These are phyloP conservation scores for Fraxinus floribunda DNA, from an alignment of 305 asterid species.

Conservation along the genomic window DNA sequence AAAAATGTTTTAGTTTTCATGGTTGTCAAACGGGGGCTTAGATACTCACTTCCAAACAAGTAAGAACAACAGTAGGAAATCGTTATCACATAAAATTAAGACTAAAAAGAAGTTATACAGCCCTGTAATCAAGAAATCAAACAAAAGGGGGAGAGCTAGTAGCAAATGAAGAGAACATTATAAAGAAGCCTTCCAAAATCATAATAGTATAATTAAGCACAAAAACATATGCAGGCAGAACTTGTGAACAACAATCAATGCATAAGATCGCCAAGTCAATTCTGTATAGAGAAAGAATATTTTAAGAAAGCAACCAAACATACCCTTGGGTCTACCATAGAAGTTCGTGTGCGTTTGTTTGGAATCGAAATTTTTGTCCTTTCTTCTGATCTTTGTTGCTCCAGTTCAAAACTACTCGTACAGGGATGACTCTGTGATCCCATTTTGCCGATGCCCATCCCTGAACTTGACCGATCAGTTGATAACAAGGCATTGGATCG, in stretches of 20 bases:
- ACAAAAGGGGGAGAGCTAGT: conserved; percentile 17
- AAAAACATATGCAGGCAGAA: neutral
- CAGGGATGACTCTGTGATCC: conserved; percentile 60
- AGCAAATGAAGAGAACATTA: conserved; percentile 15
- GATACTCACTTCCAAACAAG: conserved; percentile 17
- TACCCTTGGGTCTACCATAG: conserved; percentile 73
- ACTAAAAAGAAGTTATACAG: conserved; percentile 11
- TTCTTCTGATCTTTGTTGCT: conserved; percentile 68
- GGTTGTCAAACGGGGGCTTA: neutral
- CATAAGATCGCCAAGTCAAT: neutral
- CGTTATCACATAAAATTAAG: conserved; percentile 6
- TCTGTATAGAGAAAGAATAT: conserved; percentile 8
- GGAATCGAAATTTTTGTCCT: conserved; percentile 61
- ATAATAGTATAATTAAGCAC: neutral
- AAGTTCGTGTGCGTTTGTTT: conserved; percentile 89
- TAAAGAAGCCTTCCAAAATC: neutral
- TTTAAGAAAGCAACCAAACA: conserved; percentile 26
- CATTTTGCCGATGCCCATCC: conserved; percentile 47
- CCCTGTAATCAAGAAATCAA: conserved; percentile 16
- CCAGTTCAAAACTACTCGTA: conserved; percentile 63
- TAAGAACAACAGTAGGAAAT: conserved; percentile 3
- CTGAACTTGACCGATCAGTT: conserved; percentile 61
- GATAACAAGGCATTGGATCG: conserved; percentile 55
- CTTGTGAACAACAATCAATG: conserved; percentile 7
- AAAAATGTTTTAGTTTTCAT: neutral